Conservation (phyloP, 768 basidiomycete genomes). For the Solioccasus polychromus region DNA sequence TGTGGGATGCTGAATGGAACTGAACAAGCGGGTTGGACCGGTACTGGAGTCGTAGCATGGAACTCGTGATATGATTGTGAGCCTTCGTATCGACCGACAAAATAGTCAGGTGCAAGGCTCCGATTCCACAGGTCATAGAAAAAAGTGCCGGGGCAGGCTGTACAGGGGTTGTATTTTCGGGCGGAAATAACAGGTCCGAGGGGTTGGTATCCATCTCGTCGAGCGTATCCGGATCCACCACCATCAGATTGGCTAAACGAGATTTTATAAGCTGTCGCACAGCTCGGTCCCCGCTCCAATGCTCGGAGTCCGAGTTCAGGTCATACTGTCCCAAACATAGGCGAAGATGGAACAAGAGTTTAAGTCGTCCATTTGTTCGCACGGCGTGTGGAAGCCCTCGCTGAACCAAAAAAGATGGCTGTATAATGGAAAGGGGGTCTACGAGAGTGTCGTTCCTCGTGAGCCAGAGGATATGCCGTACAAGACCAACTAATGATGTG, state of each 20-base stretch:
- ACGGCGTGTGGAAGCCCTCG: constrained; percentile 63
- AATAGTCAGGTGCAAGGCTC: constrained; percentile 17
- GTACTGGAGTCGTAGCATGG: constrained; percentile 25
- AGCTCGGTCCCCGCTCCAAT: constrained; percentile 25
- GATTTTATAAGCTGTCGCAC: constrained; percentile 38
- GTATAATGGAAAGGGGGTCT: constrained; percentile 79
- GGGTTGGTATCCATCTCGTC: constrained; percentile 22
- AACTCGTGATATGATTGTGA: constrained; percentile 23
- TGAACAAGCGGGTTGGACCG: constrained; percentile 12
- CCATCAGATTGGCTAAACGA: constrained; percentile 33
- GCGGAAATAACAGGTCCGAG: constrained; percentile 23
- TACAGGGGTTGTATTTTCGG: constrained; percentile 4
- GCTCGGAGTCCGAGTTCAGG: constrained; percentile 9
- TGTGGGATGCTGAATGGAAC: constrained; percentile 12
- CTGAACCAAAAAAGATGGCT: constrained; percentile 82
- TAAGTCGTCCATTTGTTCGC: constrained; percentile 69
- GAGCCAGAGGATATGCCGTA: constrained; percentile 47
- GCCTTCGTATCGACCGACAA: constrained; percentile 19
- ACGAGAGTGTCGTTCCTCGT: constrained; percentile 52
- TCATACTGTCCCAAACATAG: constrained; percentile 46
- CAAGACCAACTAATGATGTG: constrained; percentile 35
- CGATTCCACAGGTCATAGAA: constrained; percentile 19
- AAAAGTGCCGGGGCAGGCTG: constrained; percentile 6
- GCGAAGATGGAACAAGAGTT: constrained; percentile 76
- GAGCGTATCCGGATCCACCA: constrained; percentile 49